Percentiles rank a stretch among this genome's conserved stretches.
Evolutionary conservation across 2,329 filamentous ascomycete species (phyloP).

Genomic region (Daldinia eschscholtzii): DNA sequence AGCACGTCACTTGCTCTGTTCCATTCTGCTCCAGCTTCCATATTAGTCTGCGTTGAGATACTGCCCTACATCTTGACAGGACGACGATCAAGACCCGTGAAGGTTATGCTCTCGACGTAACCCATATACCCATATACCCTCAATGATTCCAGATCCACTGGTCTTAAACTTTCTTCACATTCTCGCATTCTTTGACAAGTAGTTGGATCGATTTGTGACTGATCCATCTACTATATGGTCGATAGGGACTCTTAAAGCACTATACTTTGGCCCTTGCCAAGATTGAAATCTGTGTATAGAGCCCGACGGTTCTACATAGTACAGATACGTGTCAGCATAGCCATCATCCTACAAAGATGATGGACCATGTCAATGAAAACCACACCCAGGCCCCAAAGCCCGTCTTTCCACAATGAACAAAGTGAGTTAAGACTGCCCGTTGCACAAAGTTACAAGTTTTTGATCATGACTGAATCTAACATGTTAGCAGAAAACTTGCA

Average conservation of each 20-base stretch:
- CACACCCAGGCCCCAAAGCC: neutral
- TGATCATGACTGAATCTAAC: neutral
- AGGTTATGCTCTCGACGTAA: neutral
- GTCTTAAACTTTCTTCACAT: neutral
- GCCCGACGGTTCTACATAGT: neutral
- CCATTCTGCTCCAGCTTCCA: neutral
- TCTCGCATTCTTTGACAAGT: neutral
- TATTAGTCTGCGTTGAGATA: neutral
- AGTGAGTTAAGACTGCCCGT: neutral
- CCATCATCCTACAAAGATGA: neutral
- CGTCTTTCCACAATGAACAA: neutral
- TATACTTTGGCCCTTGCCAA: neutral
- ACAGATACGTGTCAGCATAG: neutral
- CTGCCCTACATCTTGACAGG: neutral
- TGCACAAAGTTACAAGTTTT: neutral
- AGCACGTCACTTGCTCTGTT: conserved; percentile 9
- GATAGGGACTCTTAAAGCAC: neutral
- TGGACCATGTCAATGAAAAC: neutral
- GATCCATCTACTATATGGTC: neutral
- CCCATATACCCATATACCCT: neutral
- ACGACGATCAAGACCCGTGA: neutral
- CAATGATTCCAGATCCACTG: neutral
- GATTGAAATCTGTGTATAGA: neutral
- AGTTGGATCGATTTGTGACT: neutral
- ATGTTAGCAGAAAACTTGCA: neutral